Evolutionary conservation across 1,139 yeast genomes (phyloP), one percentile per base, ranked within the genome.

Genomic region (Saccharomyces hybrid): DNA sequence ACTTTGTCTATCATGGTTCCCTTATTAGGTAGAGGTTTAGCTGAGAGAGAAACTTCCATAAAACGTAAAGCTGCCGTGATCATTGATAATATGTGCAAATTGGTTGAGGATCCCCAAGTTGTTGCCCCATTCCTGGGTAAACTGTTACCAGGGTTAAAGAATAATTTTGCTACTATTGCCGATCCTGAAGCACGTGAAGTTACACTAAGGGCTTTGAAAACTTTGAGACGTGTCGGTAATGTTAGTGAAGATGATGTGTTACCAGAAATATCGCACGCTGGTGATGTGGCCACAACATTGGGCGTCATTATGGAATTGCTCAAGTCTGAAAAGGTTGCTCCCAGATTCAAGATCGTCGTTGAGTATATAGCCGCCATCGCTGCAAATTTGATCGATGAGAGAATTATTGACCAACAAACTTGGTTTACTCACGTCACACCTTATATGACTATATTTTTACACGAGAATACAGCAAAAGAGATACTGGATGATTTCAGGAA

Each of bases 101-200:
- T 91, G 78, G 99, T 91, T 79, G 98, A 91, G 73, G 98, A 93
- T 76, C 98, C 98, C 68, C 98, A 91, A 81, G 90, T 91, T 74
- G 96, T 91, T 79, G 98, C 97, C 80, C 98, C 98, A 67, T 91
- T 93, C 86, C 80, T 91, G 86, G 79, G 81, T 77, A 87, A 85
- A 75, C 84, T 91, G 73, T 87, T 89, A 81, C 98, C 98, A 75
- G 88, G 97, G 70, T 82, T 93, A 76, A 88, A 88, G 83, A 75
- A 83, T 73, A 91, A 91, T 87, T 83, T 85, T 79, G 77, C 87
- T 73, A 88, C 88, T 80, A 88, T 93, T 79, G 98, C 98, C 74
- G 99, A 93, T 78, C 99, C 99, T 73, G 99, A 91, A 81, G 98
- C 98, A 67, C 93, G 99, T 82, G 93, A 87, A 63, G 97, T 93